phyloP scores from a whole-genome alignment of 2,329 filamentous ascomycete genomes.

The Aureobasidium sp. region DNA sequence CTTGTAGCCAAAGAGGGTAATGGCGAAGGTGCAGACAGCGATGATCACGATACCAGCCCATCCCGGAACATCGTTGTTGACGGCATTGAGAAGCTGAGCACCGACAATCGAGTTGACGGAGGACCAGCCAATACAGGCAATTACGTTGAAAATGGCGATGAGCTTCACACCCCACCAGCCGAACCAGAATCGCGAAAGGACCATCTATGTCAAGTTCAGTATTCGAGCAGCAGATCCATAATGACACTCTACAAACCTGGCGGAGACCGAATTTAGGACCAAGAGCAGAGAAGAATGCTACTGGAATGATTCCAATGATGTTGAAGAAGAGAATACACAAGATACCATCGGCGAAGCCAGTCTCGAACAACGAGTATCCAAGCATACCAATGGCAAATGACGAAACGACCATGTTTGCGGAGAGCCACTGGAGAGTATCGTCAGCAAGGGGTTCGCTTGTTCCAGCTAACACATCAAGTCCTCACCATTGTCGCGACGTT shows the following conservation, averaged over 20 bases:
- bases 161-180: slow-evolving; percentile 64
- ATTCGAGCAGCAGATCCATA: background rate
- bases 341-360: slow-evolving; percentile 68
- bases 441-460: slow-evolving; percentile 16
- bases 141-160: slow-evolving; percentile 60
- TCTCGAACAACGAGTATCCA: slow-evolving; percentile 58
- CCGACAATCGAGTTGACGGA: slow-evolving; percentile 74
- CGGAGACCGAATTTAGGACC: slow-evolving; percentile 67
- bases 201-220: slow-evolving; percentile 19
- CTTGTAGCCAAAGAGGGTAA: slow-evolving; percentile 70
- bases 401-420: slow-evolving; percentile 70
- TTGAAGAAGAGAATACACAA: slow-evolving; percentile 71
- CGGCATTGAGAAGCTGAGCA: slow-evolving; percentile 67
- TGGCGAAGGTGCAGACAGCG: slow-evolving; percentile 56
- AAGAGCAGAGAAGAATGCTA: slow-evolving; percentile 72
- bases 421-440: slow-evolving; percentile 55
- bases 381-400: slow-evolving; percentile 71
- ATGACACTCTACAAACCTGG: slow-evolving; percentile 37
- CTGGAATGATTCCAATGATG: slow-evolving; percentile 62
- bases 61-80: slow-evolving; percentile 63
- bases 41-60: slow-evolving; percentile 71
- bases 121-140: slow-evolving; percentile 69
- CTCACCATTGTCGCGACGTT: slow-evolving; percentile 66
- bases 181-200: slow-evolving; percentile 51
- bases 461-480: background rate